phyloP scores from a whole-genome alignment of 257 asterid genomes.

The Phtheirospermum japonicum region DNA sequence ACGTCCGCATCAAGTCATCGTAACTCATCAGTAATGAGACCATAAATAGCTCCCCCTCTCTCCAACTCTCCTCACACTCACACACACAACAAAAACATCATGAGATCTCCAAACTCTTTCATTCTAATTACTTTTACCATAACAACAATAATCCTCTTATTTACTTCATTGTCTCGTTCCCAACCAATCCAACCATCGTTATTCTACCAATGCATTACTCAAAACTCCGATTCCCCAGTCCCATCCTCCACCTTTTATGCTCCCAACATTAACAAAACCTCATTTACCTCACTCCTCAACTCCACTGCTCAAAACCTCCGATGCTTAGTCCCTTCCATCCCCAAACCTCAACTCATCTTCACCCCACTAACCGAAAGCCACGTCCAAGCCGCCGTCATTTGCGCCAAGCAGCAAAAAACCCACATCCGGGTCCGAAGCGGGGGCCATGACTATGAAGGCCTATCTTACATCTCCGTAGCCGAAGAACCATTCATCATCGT shows the following conservation, averaged over 20 bases:
- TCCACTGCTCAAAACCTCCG: slow-evolving; percentile 45
- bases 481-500: slow-evolving; percentile 9
- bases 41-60: too few species aligned
- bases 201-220: background rate
- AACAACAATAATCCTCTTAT: background rate
- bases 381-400: slow-evolving; percentile 39
- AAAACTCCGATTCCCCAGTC: background rate
- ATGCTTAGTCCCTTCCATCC: slow-evolving; percentile 34
- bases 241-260: background rate
- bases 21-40: too few species aligned
- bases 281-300: slow-evolving; percentile 19
- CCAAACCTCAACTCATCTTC: slow-evolving; percentile 44
- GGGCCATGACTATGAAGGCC: slow-evolving; percentile 26
- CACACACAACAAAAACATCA: too few species aligned
- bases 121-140: background rate
- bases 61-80: too few species aligned
- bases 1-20: too few species aligned
- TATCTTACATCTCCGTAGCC: slow-evolving; percentile 7
- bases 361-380: slow-evolving; percentile 42
- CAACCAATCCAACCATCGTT: too few species aligned
- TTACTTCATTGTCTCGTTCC: background rate
- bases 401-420: slow-evolving; percentile 19
- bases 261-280: background rate
- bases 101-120: background rate
- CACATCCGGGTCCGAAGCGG: slow-evolving; percentile 10